These are phyloP conservation scores for Boletus pseudopeckii DNA, from an alignment of 768 basidiomycete genomes.

Conservation along the genomic window DNA sequence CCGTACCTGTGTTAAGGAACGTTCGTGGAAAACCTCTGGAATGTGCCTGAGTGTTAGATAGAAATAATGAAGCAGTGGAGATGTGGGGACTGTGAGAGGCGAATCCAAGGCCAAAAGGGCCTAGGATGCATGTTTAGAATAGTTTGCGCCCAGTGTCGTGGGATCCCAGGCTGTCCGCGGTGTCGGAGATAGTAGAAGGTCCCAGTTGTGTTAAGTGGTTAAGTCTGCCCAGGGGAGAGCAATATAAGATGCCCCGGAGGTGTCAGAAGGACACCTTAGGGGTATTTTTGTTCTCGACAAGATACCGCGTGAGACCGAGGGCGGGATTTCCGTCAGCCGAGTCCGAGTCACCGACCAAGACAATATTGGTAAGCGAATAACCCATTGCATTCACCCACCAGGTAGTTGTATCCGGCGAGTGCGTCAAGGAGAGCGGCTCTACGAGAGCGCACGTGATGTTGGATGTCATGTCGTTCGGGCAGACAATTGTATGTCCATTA, in stretches of 20 bases:
- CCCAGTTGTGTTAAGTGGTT: constrained; percentile 35
- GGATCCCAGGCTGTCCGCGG: constrained; percentile 26
- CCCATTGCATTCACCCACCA: too few species aligned
- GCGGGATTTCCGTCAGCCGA: constrained; percentile 78
- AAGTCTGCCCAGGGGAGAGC: constrained; percentile 59
- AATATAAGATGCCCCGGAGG: constrained; percentile 46
- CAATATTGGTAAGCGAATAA: constrained; percentile 57
- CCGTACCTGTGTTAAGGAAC: constrained; percentile 55
- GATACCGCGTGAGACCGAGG: constrained; percentile 57
- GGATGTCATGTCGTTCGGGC: constrained; percentile 52
- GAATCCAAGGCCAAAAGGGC: constrained; percentile 45
- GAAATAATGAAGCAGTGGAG: constrained; percentile 52
- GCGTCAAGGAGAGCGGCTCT: too few species aligned
- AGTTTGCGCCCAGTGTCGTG: constrained; percentile 8
- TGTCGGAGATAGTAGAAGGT: constrained; percentile 38
- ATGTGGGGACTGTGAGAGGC: constrained; percentile 51
- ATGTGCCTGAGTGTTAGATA: constrained; percentile 29
- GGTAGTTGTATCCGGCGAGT: too few species aligned
- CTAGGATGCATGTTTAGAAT: constrained; percentile 43
- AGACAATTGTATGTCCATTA: constrained; percentile 53
- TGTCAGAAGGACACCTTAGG: constrained; percentile 34
- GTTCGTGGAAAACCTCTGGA: constrained; percentile 61
- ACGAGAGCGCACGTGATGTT: constrained; percentile 47
- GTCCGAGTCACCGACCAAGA: constrained; percentile 73
- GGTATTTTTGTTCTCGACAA: constrained; percentile 45